Conservation (phyloP, 2,329 filamentous ascomycete species). For the Teratosphaeria viscida region DNA sequence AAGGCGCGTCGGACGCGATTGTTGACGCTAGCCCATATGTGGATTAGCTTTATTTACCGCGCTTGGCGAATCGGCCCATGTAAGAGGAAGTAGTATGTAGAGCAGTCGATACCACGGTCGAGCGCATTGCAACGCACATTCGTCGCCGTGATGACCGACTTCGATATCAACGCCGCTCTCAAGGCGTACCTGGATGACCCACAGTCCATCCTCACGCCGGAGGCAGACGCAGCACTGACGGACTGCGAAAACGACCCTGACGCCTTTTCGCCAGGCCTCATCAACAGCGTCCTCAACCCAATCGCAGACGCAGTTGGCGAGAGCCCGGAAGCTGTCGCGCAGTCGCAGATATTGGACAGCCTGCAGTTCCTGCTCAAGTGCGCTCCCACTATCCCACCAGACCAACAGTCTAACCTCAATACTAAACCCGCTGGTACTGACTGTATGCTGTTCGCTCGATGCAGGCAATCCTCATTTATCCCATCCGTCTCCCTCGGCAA, state of each 20-base stretch:
- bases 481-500: slow-evolving; percentile 80
- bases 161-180: slow-evolving; percentile 93
- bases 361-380: slow-evolving; percentile 95
- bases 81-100: not conserved
- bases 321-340: slow-evolving; percentile 77
- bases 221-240: slow-evolving; percentile 70
- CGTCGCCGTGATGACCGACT: slow-evolving; percentile 57
- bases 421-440: slow-evolving; percentile 35
- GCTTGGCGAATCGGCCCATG: too few species aligned
- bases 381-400: slow-evolving; percentile 47
- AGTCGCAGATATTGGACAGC: slow-evolving; percentile 74
- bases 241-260: slow-evolving; percentile 93
- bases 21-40: too few species aligned
- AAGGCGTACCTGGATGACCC: slow-evolving; percentile 97
- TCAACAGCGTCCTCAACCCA: slow-evolving; percentile 79
- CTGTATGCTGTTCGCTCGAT: slow-evolving; percentile 53
- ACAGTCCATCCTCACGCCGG: slow-evolving; percentile 66
- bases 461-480: slow-evolving; percentile 69
- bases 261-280: slow-evolving; percentile 61
- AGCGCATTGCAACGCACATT: slow-evolving; percentile 6
- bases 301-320: slow-evolving; percentile 89
- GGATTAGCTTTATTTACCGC: too few species aligned
- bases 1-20: too few species aligned
- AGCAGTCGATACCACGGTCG: not conserved
- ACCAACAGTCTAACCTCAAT: slow-evolving; percentile 16